Base-by-base conservation (phyloP, 179 eudicot species). In the Patellifolia procumbens region DNA sequence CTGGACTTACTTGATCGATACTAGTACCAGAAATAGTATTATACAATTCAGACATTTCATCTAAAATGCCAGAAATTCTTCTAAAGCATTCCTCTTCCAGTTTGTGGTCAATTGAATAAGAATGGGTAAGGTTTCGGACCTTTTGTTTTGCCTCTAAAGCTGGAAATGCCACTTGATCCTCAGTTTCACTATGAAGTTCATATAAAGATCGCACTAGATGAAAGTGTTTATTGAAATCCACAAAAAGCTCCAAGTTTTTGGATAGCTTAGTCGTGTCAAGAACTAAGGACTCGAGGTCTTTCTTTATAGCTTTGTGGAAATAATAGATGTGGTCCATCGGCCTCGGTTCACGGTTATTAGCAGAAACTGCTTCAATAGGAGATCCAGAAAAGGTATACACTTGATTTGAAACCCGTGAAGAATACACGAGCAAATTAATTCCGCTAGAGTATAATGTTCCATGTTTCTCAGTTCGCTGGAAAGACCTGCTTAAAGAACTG, bases 161-260 rank as follows among this genome's bases (percentile, higher is more conserved):
- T 74, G 98, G 99, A 84, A 95, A 95, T 73, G 93, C 97, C 77
- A 95, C 83, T 37, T 84, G 86, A 82, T 95, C 98, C 86, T 95
- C 99, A 17, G 96, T 83, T 81, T 89, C 88, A 82, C 95, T 91
- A 63, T 95, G 99, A 78, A 88, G 82, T 65, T 88, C 86, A 81
- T 90, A 90, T 49, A 93, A 62, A 62, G 83, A 70, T 37, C 74
- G 87, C 35, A 93, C 34, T 77, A 81, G 81, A 75, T 69, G 79
- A 78, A 95, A 95, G 29, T 86, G 88, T 72, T 52, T 85, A 37
- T 63, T 74, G 77, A 95, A 90, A 68, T 89, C 92, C 76, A 82
- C 32, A 34, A 91, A 79, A 71, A 82, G 75, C 74, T 73, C 87
- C 63, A 68, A 51, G 79, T 88, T 86, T 81, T 85, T 85, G 32